Percentiles rank a stretch among this genome's conserved stretches.
Evolutionary conservation across 495 filamentous ascomycete genomes (phyloP).

Genomic region (Cetradonia linearis): DNA sequence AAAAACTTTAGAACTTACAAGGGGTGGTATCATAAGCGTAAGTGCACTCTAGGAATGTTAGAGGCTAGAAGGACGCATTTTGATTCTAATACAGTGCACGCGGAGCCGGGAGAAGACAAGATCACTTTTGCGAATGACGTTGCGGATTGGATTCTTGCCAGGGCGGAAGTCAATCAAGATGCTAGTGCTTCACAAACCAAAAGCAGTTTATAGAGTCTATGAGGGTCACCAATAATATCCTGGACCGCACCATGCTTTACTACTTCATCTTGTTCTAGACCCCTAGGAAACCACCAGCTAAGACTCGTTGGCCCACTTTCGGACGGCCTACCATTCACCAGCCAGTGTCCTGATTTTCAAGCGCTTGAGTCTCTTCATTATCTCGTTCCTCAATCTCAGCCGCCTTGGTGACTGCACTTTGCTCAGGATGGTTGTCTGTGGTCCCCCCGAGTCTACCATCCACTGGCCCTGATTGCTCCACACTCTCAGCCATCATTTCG

Average conservation of each 20-base stretch:
- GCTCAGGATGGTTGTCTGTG: background rate
- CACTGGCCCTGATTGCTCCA: background rate
- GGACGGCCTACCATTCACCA: conserved; percentile 53
- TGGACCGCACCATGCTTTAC: background rate
- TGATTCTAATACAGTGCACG: conserved; percentile 45
- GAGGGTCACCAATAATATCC: too few relatives aligned
- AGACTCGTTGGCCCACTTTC: conserved; percentile 49
- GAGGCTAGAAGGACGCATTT: background rate
- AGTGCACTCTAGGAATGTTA: conserved; percentile 18
- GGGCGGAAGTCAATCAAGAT: conserved; percentile 19
- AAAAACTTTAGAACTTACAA: conserved; percentile 62
- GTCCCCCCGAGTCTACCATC: background rate
- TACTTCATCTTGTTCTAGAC: conserved; percentile 46
- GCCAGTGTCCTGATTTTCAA: background rate
- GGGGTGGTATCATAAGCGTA: conserved; percentile 63
- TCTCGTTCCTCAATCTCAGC: conserved; percentile 11
- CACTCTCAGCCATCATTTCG: conserved; percentile 13
- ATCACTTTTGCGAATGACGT: conserved; percentile 59
- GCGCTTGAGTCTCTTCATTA: conserved; percentile 21
- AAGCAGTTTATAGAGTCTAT: conserved; percentile 16
- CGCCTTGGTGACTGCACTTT: background rate
- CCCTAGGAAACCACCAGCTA: conserved; percentile 63
- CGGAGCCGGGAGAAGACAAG: conserved; percentile 52
- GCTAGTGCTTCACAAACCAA: background rate
- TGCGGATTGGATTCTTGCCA: conserved; percentile 59